A percentile compares a stretch with the other conserved stretches of the same genome.
phyloP scores from a whole-genome alignment of 768 basidiomycete genomes.

The Boletus rubescentipes region DNA sequence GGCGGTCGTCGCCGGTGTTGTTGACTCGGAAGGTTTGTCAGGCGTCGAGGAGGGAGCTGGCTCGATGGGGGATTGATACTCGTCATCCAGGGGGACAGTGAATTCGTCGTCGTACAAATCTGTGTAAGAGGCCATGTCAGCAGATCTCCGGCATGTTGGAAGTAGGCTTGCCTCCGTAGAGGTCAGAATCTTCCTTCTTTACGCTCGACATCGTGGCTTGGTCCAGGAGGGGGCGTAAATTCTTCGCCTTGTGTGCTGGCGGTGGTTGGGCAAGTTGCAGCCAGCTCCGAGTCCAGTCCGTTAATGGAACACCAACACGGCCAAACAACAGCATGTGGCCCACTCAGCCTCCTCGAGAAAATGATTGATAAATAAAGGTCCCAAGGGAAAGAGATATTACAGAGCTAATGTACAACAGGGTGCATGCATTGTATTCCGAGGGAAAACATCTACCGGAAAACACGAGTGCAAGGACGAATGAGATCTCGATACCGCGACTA shows the following conservation, averaged over 20 bases:
- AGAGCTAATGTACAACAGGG: conserved; percentile 27
- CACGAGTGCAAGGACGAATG: not conserved
- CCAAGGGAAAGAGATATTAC: conserved; percentile 14
- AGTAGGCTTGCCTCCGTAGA: conserved; percentile 44
- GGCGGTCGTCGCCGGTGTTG: conserved; percentile 19
- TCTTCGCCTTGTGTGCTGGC: not conserved
- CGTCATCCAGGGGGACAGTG: conserved; percentile 32
- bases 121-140: conserved; percentile 22
- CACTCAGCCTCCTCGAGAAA: not conserved
- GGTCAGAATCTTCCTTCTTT: conserved; percentile 40
- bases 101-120: conserved; percentile 56
- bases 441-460: conserved; percentile 14
- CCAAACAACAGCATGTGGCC: conserved; percentile 26
- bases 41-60: conserved; percentile 21
- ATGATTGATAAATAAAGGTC: conserved; percentile 25
- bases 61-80: conserved; percentile 29
- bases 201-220: conserved; percentile 16
- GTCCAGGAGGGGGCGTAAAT: not conserved
- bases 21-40: conserved; percentile 17
- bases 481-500: conserved; percentile 25
- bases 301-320: conserved; percentile 4
- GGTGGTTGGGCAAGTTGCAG: conserved; percentile 10
- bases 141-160: not conserved
- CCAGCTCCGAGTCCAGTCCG: not conserved
- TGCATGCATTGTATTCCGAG: conserved; percentile 15